phyloP scores from a whole-genome alignment of 441 rosid species.

The Corymbia citriodora region DNA sequence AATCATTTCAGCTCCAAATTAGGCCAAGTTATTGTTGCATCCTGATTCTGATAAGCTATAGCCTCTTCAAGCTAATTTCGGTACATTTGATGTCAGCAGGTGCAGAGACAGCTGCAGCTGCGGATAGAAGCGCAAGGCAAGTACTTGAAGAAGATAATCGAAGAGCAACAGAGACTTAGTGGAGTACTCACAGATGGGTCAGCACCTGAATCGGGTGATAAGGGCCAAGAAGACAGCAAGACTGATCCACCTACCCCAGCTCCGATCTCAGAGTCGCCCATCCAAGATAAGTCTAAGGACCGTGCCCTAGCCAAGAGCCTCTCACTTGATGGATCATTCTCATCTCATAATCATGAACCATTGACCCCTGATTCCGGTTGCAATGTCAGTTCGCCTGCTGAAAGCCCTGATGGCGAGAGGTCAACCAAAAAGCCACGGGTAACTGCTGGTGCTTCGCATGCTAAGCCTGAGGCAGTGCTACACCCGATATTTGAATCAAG shows the following conservation, averaged over 20 bases:
- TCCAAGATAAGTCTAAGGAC: neutral
- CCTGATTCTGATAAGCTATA: neutral
- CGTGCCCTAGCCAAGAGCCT: neutral
- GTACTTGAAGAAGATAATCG: constrained; percentile 95
- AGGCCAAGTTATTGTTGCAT: neutral
- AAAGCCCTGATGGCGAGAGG: neutral
- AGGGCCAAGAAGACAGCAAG: constrained; percentile 8
- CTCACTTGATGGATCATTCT: neutral
- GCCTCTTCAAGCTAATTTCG: neutral
- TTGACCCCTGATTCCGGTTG: neutral
- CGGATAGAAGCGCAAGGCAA: constrained; percentile 98
- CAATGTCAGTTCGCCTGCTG: neutral
- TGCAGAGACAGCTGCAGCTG: constrained; percentile 93
- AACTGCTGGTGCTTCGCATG: neutral
- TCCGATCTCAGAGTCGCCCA: neutral
- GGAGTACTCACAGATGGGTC: constrained; percentile 62
- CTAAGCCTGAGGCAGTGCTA: neutral
- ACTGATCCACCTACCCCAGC: neutral
- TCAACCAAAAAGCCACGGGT: neutral
- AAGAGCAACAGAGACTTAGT: constrained; percentile 90
- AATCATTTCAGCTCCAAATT: neutral
- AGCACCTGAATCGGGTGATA: constrained; percentile 35
- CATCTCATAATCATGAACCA: neutral
- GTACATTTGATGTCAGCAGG: constrained; percentile 35
- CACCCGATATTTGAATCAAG: neutral